Evolutionary conservation across 305 asterid genomes (phyloP).

Genomic region (Rubia peregrina): DNA sequence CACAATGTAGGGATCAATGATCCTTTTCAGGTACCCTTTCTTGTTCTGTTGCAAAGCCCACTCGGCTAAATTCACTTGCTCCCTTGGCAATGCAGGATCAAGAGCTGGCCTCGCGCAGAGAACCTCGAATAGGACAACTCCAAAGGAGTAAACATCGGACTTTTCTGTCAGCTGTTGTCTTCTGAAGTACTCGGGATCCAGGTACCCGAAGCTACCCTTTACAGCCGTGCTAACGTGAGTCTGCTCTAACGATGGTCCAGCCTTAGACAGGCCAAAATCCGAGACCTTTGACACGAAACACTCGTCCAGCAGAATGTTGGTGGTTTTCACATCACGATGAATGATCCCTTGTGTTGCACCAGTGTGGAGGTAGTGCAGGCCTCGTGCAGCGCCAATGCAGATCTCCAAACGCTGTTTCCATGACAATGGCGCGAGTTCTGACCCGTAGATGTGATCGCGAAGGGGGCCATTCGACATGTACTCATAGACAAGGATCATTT

Average conservation of each 20-base stretch:
- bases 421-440: slow-evolving; percentile 41
- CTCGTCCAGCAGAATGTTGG: slow-evolving; percentile 78
- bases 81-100: slow-evolving; percentile 73
- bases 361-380: slow-evolving; percentile 86
- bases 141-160: slow-evolving; percentile 83
- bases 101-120: slow-evolving; percentile 85
- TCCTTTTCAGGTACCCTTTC: slow-evolving; percentile 41
- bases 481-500: slow-evolving; percentile 86
- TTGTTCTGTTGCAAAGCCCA: slow-evolving; percentile 75
- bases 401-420: slow-evolving; percentile 86
- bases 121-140: slow-evolving; percentile 84
- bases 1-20: slow-evolving; percentile 44
- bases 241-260: slow-evolving; percentile 74
- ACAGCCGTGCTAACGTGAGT: slow-evolving; percentile 95
- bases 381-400: slow-evolving; percentile 84
- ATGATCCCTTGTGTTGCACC: slow-evolving; percentile 85
- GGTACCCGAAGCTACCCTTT: slow-evolving; percentile 90
- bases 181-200: slow-evolving; percentile 91
- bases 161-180: slow-evolving; percentile 85
- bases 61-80: slow-evolving; percentile 80
- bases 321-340: slow-evolving; percentile 90
- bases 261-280: slow-evolving; percentile 82
- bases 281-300: slow-evolving; percentile 63
- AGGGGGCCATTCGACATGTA: slow-evolving; percentile 84
- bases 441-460: slow-evolving; percentile 74